A percentile compares a stretch with the other conserved stretches of the same genome.
Conservation (phyloP, 2,329 filamentous ascomycete genomes). For the Diaporthe ilicicola region DNA sequence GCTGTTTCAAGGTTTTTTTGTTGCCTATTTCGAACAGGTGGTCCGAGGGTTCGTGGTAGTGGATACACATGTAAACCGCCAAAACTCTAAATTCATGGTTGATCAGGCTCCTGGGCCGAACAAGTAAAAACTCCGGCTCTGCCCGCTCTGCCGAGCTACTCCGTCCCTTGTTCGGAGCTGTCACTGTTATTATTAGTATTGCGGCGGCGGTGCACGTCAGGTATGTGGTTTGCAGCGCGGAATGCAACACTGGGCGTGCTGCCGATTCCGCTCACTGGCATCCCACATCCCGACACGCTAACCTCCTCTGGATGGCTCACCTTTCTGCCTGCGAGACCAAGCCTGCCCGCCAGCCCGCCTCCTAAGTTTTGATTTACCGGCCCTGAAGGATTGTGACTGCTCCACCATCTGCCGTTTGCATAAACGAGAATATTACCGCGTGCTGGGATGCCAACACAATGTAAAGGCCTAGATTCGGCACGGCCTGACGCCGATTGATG, state of each 20-base stretch:
- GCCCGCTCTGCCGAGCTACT: no score
- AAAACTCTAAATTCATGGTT: no score
- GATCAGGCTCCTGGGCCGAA: neutral
- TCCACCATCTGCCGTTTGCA: neutral
- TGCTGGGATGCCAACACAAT: neutral
- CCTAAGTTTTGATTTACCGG: neutral
- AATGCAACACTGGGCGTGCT: neutral
- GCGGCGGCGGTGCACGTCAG: neutral
- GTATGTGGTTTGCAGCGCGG: neutral
- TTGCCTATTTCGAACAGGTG: no score
- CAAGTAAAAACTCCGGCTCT: neutral
- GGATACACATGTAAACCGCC: no score
- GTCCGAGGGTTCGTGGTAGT: no score
- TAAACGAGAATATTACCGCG: neutral
- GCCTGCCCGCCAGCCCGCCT: neutral
- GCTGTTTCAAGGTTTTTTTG: no score
- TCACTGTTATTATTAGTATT: no score
- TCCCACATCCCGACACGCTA: neutral
- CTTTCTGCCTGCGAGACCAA: neutral
- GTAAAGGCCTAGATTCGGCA: neutral
- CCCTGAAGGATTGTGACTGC: neutral
- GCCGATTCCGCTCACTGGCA: constrained; percentile 16
- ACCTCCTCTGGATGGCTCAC: neutral
- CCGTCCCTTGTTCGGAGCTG: neutral
- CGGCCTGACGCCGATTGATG: neutral